Conservation (phyloP, 2,329 filamentous ascomycete species). For the Penicillium crustosum region DNA sequence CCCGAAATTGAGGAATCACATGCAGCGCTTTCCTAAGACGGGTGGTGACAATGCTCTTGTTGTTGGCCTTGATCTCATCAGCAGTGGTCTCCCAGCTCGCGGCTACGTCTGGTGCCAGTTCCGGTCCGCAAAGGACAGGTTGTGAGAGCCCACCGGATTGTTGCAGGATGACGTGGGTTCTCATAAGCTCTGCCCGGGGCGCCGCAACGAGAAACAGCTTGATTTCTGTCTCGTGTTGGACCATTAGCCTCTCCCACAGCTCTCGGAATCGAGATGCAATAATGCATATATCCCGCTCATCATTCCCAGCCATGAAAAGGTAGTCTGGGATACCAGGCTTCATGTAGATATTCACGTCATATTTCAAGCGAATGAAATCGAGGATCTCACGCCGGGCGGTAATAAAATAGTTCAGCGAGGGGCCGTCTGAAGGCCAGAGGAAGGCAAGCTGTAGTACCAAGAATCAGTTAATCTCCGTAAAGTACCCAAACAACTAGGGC, state of each 20-base stretch:
- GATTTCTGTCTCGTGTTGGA: slow-evolving; percentile 29
- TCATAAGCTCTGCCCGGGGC: slow-evolving; percentile 22
- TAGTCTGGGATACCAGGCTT: slow-evolving; percentile 27
- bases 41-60: neutral
- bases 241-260: slow-evolving; percentile 32
- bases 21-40: slow-evolving; percentile 21
- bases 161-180: slow-evolving; percentile 28
- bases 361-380: slow-evolving; percentile 45
- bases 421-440: slow-evolving; percentile 47
- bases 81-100: neutral
- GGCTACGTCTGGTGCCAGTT: neutral
- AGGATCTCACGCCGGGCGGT: slow-evolving; percentile 46
- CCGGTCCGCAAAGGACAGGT: slow-evolving; percentile 23
- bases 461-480: neutral
- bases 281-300: slow-evolving; percentile 38
- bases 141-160: slow-evolving; percentile 19
- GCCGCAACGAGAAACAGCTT: slow-evolving; percentile 39
- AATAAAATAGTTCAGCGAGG: slow-evolving; percentile 41
- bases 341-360: slow-evolving; percentile 44
- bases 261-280: slow-evolving; percentile 33
- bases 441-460: slow-evolving; percentile 11
- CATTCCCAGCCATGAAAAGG: slow-evolving; percentile 34
- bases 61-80: neutral
- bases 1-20: slow-evolving; percentile 27
- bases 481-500: neutral